Conservation (phyloP, 331 rosid genomes). For the Saraca asoca region DNA sequence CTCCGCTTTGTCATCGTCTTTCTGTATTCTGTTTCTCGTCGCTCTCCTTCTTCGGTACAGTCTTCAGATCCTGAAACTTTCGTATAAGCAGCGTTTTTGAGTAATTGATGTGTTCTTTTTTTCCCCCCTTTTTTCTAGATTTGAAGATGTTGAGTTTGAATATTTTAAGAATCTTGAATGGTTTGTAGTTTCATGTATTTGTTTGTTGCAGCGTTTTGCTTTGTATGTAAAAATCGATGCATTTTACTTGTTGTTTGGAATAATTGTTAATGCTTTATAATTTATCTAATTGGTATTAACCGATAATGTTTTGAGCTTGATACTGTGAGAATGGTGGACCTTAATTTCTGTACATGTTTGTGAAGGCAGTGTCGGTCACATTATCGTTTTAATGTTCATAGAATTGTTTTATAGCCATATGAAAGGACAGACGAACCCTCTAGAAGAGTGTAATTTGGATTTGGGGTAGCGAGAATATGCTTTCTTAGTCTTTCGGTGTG, state of each 20-base stretch:
- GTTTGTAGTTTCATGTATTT: not conserved
- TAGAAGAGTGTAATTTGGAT: not conserved
- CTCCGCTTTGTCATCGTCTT: not conserved
- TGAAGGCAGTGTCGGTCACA: not conserved
- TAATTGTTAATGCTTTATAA: not conserved
- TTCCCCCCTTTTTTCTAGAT: too few relatives aligned
- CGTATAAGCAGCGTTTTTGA: not conserved
- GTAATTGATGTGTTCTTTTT: too few relatives aligned
- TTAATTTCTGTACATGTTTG: not conserved
- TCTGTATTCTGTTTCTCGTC: not conserved
- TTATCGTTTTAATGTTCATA: not conserved
- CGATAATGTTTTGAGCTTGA: not conserved
- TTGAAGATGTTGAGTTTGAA: too few relatives aligned
- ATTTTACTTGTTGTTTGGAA: not conserved
- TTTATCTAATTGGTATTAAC: not conserved
- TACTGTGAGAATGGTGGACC: not conserved
- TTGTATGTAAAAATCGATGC: not conserved
- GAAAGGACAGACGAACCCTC: not conserved
- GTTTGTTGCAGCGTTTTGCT: not conserved
- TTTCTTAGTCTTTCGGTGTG: too few relatives aligned
- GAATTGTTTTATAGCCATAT: not conserved
- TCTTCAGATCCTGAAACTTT: conserved; percentile 8
- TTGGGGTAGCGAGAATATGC: not conserved
- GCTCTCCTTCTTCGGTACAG: conserved; percentile 32
- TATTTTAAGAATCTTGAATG: too few relatives aligned